These are phyloP conservation scores for Phanerochaete sordida DNA, from an alignment of 768 basidiomycete species.

Conservation along the genomic window DNA sequence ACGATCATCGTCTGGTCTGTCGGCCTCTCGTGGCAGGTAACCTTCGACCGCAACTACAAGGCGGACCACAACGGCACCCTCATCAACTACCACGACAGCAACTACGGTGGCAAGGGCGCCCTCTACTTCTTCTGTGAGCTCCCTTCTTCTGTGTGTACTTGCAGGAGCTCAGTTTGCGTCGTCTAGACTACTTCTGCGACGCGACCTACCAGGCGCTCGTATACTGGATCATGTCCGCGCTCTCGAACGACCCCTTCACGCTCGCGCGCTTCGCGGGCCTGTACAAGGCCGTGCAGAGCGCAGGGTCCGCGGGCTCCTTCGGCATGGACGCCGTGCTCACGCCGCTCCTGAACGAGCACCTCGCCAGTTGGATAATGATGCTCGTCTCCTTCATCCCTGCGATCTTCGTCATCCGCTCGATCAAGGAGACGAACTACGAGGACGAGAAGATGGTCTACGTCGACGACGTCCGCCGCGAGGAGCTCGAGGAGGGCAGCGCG, in stretches of 20 bases:
- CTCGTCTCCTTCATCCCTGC: slow-evolving; percentile 33
- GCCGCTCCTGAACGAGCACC: slow-evolving; percentile 40
- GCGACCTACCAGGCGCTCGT: slow-evolving; percentile 34
- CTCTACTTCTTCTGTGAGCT: slow-evolving; percentile 21
- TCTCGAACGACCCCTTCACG: slow-evolving; percentile 43
- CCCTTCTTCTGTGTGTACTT: not conserved
- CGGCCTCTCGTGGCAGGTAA: slow-evolving; percentile 37
- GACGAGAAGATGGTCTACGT: slow-evolving; percentile 31
- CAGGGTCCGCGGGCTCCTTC: slow-evolving; percentile 36
- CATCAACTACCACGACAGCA: slow-evolving; percentile 31
- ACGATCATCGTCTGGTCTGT: slow-evolving; percentile 35
- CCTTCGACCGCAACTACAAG: slow-evolving; percentile 28
- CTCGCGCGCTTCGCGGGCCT: slow-evolving; percentile 42
- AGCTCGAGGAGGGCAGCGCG: slow-evolving; percentile 13
- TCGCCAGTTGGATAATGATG: slow-evolving; percentile 33
- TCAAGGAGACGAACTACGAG: slow-evolving; percentile 36
- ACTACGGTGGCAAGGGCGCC: slow-evolving; percentile 32
- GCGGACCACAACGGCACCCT: slow-evolving; percentile 6
- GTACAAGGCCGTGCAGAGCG: slow-evolving; percentile 38
- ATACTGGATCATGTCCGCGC: slow-evolving; percentile 38
- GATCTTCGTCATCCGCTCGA: slow-evolving; percentile 28
- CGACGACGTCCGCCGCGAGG: slow-evolving; percentile 18
- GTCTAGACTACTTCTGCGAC: slow-evolving; percentile 36
- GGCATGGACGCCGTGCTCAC: slow-evolving; percentile 44
- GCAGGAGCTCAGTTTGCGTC: no score